Conservation (phyloP, 148 eudicot genomes). For the Rhododendron mucronatum region DNA sequence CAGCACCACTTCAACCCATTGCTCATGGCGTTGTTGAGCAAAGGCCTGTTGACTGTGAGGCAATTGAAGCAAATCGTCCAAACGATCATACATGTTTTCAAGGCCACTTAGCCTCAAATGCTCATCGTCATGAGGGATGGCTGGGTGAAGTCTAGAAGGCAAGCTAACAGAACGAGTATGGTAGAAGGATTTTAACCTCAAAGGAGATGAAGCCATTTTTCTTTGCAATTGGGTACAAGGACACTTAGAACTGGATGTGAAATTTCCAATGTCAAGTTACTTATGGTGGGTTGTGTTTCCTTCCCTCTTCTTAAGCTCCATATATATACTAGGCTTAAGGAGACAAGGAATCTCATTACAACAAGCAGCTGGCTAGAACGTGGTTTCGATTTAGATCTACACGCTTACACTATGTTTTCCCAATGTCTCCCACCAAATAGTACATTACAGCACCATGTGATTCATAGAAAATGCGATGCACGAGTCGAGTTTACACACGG, state of each 20-base stretch:
- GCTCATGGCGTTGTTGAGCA: background rate
- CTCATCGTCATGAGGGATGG: constrained; percentile 12
- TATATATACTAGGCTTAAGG: background rate
- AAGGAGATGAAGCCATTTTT: constrained; percentile 7
- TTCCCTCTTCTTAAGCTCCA: background rate
- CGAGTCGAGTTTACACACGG: no score
- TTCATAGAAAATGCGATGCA: no score
- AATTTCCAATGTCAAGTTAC: background rate
- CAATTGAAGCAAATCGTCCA: constrained; percentile 21
- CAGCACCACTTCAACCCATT: constrained; percentile 13
- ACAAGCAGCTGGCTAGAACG: background rate
- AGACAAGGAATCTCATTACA: constrained; percentile 1
- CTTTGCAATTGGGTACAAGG: background rate
- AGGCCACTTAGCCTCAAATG: constrained; percentile 2
- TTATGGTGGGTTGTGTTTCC: background rate
- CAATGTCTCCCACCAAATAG: constrained; percentile 1
- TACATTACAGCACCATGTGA: no score
- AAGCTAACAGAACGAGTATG: constrained; percentile 27
- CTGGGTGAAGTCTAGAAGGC: constrained; percentile 17
- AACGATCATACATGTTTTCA: constrained; percentile 1
- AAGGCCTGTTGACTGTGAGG: constrained; percentile 16
- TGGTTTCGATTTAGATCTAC: constrained; percentile 11
- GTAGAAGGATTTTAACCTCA: background rate
- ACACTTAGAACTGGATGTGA: background rate
- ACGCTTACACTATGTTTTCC: background rate